Evolutionary conservation across 73 alveolate genomes (phyloP).

Genomic region (Breviolum minutum): DNA sequence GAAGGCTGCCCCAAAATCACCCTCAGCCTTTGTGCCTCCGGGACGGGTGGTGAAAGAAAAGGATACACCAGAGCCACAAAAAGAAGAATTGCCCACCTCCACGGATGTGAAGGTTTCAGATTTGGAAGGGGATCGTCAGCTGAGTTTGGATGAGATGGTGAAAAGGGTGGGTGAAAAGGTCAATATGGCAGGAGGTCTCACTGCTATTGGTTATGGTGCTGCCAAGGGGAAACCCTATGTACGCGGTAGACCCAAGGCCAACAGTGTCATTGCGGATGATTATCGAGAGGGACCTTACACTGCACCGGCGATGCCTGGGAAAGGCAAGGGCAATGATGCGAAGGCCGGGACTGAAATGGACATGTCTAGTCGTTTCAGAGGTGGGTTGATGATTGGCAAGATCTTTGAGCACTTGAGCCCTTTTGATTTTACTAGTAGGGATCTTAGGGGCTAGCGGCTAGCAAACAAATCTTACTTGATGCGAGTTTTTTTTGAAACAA

Average conservation of each 20-base stretch:
- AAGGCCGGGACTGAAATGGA: too few species aligned
- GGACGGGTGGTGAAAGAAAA: not conserved
- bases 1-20: not conserved
- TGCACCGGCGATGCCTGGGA: not conserved
- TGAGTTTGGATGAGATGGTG: conserved; percentile 78
- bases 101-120: conserved; percentile 53
- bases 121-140: not conserved
- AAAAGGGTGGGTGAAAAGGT: conserved; percentile 83
- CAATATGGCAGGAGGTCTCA: conserved; percentile 81
- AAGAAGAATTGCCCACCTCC: conserved; percentile 26
- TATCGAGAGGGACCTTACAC: conserved; percentile 40
- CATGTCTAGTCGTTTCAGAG: too few species aligned
- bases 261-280: conserved; percentile 60
- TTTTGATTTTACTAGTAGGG: not conserved
- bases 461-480: too few species aligned
- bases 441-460: not conserved
- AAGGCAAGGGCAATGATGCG: conserved; percentile 13
- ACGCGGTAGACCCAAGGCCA: conserved; percentile 40
- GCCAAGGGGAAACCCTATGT: conserved; percentile 50
- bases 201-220: conserved; percentile 89
- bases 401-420: not conserved
- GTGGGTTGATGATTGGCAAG: too few species aligned
- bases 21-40: not conserved
- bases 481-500: too few species aligned
- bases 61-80: not conserved